A percentile compares a stretch with the other conserved stretches of the same genome.
Conservation (phyloP, 163 green algal genomes). For the Picocystis sp. region DNA sequence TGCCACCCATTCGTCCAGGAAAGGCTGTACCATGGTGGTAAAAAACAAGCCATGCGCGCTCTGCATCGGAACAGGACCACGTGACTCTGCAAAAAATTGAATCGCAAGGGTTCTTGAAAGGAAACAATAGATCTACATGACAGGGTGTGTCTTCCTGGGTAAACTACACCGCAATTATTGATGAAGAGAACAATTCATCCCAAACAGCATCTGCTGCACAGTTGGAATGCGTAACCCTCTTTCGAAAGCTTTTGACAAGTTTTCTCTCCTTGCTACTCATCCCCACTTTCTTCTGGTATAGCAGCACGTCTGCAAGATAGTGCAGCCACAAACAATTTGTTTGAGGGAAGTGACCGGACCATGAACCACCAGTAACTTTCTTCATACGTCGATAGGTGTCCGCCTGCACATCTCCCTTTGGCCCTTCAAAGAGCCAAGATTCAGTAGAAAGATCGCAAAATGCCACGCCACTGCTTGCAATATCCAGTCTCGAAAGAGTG, state of each 20-base stretch:
- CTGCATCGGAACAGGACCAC: too few relatives aligned
- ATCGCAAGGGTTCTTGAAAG: too few relatives aligned
- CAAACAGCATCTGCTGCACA: slow-evolving; percentile 39
- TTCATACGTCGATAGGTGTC: slow-evolving; percentile 90
- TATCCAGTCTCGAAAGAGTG: slow-evolving; percentile 56
- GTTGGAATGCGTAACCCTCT: slow-evolving; percentile 25
- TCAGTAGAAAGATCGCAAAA: slow-evolving; percentile 61
- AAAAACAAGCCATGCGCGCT: too few relatives aligned
- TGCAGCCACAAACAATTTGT: slow-evolving; percentile 87
- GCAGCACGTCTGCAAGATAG: slow-evolving; percentile 71
- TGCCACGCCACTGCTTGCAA: slow-evolving; percentile 16
- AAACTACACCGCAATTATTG: too few relatives aligned
- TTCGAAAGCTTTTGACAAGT: slow-evolving; percentile 52
- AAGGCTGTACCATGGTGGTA: too few relatives aligned
- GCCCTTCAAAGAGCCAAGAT: slow-evolving; percentile 73
- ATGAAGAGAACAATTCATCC: slow-evolving; percentile 45
- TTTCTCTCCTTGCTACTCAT: slow-evolving; percentile 32
- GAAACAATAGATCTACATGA: too few relatives aligned
- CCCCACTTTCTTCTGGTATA: slow-evolving; percentile 34
- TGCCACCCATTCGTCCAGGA: too few relatives aligned
- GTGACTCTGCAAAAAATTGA: too few relatives aligned
- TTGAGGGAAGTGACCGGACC: slow-evolving; percentile 30
- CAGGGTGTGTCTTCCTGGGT: too few relatives aligned
- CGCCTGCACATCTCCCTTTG: slow-evolving; percentile 47
- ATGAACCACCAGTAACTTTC: slow-evolving; percentile 23